phyloP scores from a whole-genome alignment of 306 rosid species.

The Arachis stenosperma region DNA sequence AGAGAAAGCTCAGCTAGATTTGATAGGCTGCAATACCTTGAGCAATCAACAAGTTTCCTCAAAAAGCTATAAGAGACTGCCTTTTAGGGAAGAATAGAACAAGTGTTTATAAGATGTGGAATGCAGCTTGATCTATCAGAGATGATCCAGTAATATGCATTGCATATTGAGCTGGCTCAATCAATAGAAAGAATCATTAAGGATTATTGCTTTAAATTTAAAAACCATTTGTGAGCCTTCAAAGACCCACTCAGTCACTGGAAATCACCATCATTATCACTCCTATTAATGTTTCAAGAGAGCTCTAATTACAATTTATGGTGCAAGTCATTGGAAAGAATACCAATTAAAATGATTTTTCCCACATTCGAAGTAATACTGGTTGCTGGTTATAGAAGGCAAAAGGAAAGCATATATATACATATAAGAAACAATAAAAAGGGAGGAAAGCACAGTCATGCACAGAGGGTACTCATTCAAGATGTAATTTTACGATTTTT shows the following conservation, averaged over 20 bases:
- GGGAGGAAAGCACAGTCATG: background rate
- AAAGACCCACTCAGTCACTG: background rate
- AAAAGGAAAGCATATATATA: background rate
- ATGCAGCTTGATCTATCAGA: background rate
- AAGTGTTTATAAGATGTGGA: background rate
- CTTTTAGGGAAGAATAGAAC: background rate
- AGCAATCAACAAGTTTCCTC: slow-evolving; percentile 2
- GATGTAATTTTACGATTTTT: slow-evolving; percentile 8
- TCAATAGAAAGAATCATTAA: background rate
- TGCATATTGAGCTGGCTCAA: background rate
- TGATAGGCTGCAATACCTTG: background rate
- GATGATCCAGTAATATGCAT: background rate
- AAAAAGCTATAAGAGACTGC: background rate
- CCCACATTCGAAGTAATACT: slow-evolving; percentile 1
- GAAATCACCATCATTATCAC: background rate
- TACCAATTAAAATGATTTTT: background rate
- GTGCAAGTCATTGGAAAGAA: background rate
- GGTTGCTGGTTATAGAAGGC: background rate
- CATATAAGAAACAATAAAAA: slow-evolving; percentile 1
- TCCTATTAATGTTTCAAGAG: background rate
- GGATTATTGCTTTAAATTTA: background rate
- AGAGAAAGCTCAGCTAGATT: slow-evolving; percentile 3
- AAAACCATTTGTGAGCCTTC: background rate
- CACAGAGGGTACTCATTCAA: slow-evolving; percentile 12
- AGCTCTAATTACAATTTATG: background rate